Conservation (phyloP, 139 green algal genomes). For the Bryopsis sp. region DNA sequence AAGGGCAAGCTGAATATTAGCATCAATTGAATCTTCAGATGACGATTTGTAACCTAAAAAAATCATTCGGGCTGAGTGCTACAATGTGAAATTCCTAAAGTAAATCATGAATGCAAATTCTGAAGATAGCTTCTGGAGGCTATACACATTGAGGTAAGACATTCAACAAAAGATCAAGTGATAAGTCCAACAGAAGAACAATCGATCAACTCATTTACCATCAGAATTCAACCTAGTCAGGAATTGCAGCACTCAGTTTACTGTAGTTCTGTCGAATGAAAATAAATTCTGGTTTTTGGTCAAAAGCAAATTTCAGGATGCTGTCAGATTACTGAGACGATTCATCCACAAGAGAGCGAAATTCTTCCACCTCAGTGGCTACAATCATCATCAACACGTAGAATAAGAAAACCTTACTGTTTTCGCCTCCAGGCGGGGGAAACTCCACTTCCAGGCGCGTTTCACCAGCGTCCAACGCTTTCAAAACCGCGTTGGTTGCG, state of each 20-base stretch:
- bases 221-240: neutral
- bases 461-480: slow-evolving; percentile 52
- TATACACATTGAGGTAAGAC: no score
- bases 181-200: no score
- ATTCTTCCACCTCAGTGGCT: no score
- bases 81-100: no score
- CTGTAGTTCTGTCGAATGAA: neutral
- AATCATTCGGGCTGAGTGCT: neutral
- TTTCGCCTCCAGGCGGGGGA: slow-evolving; percentile 59
- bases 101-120: no score
- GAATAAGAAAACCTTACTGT: no score
- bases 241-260: neutral
- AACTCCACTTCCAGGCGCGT: slow-evolving; percentile 83
- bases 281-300: neutral
- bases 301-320: neutral
- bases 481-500: slow-evolving; percentile 42
- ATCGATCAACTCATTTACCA: no score
- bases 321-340: no score
- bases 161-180: no score
- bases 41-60: slow-evolving; percentile 69
- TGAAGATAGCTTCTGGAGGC: no score
- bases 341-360: no score
- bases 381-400: neutral
- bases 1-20: slow-evolving; percentile 79
- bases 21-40: slow-evolving; percentile 83